phyloP scores from a whole-genome alignment of 495 filamentous ascomycete species.

The Rhizodiscina lignyota region DNA sequence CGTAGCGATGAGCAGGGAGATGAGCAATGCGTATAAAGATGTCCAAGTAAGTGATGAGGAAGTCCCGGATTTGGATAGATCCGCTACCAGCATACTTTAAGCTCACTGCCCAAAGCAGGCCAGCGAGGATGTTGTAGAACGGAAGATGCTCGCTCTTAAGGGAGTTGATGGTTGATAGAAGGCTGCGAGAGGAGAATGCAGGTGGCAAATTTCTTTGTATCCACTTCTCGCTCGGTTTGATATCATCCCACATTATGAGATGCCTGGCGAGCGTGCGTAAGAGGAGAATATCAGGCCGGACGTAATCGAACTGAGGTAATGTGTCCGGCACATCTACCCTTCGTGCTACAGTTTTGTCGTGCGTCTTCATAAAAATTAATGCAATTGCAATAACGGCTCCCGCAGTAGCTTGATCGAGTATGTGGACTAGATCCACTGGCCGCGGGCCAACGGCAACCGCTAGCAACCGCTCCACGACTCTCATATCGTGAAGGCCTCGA shows the following conservation, averaged over 20 bases:
- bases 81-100: constrained; percentile 81
- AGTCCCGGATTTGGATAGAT: constrained; percentile 49
- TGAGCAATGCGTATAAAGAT: constrained; percentile 68
- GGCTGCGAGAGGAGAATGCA: constrained; percentile 39
- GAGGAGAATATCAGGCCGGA: constrained; percentile 82
- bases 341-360: constrained; percentile 69
- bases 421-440: constrained; percentile 73
- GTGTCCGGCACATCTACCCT: constrained; percentile 92
- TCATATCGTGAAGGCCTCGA: constrained; percentile 85
- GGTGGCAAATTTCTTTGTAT: constrained; percentile 52
- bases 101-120: constrained; percentile 71
- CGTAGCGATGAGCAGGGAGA: constrained; percentile 52
- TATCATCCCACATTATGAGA: constrained; percentile 83
- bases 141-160: constrained; percentile 68
- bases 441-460: constrained; percentile 72
- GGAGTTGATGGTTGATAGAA: constrained; percentile 32
- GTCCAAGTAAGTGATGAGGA: constrained; percentile 72
- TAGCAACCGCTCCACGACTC: constrained; percentile 72
- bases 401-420: constrained; percentile 81
- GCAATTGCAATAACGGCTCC: constrained; percentile 77
- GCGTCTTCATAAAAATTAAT: constrained; percentile 96
- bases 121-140: constrained; percentile 81
- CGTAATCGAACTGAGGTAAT: constrained; percentile 78
- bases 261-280: constrained; percentile 81
- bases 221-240: constrained; percentile 55